Conservation (phyloP, 371 early-diverging fungal genomes). For the Mucor lusitanicus region DNA sequence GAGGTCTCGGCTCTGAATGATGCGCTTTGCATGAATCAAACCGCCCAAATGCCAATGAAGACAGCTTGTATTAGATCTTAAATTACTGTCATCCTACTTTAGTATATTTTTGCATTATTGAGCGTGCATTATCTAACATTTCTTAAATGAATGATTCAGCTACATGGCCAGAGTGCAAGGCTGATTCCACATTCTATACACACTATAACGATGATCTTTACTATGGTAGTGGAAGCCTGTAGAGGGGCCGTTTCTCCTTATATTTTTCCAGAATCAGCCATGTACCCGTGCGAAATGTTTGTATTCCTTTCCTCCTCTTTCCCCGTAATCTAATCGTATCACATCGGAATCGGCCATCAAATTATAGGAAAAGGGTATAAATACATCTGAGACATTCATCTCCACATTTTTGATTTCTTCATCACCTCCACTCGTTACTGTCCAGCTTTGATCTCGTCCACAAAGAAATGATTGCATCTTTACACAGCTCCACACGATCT, state of each 20-base stretch:
- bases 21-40: too few species aligned
- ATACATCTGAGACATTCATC: neutral
- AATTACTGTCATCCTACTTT: too few species aligned
- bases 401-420: neutral
- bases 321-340: neutral
- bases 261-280: neutral
- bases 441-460: neutral
- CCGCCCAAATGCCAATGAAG: too few species aligned
- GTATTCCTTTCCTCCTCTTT: neutral
- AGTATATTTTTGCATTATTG: too few species aligned
- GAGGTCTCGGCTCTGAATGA: too few species aligned
- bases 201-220: too few species aligned
- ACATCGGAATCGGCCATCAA: slow-evolving; percentile 3
- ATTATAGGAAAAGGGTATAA: neutral
- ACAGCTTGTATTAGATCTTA: too few species aligned
- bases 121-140: too few species aligned
- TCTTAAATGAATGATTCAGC: too few species aligned
- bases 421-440: neutral
- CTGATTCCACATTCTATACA: too few species aligned
- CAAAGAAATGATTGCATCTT: neutral
- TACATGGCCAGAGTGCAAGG: too few species aligned
- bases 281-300: neutral
- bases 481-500: neutral
- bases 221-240: neutral
- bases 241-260: neutral